phyloP scores from a whole-genome alignment of 2,329 filamentous ascomycete genomes.

The Tolypocladium endophyticum region DNA sequence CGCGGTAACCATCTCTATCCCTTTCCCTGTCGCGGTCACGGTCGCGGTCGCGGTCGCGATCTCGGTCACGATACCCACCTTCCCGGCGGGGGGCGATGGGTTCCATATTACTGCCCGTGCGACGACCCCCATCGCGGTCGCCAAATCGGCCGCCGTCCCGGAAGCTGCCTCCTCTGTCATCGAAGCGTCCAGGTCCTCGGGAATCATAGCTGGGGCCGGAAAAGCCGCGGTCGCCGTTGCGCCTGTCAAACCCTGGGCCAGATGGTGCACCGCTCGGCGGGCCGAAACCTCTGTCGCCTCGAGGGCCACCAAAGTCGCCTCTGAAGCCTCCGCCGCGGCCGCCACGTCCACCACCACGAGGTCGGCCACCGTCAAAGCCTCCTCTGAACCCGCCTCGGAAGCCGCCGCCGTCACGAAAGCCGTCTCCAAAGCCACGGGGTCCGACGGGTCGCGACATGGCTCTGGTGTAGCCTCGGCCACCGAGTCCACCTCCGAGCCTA shows the following conservation, averaged over 20 bases:
- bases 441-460: conserved; percentile 60
- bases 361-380: conserved; percentile 30
- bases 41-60: conserved; percentile 38
- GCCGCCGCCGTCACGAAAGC: conserved; percentile 36
- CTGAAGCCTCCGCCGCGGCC: conserved; percentile 47
- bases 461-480: conserved; percentile 88
- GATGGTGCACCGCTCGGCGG: conserved; percentile 50
- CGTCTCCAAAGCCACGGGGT: conserved; percentile 48
- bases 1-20: conserved; percentile 28
- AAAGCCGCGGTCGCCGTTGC: conserved; percentile 27
- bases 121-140: conserved; percentile 25
- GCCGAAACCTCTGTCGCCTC: conserved; percentile 33
- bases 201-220: conserved; percentile 45
- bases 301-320: conserved; percentile 25
- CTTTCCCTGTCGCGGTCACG: conserved; percentile 40
- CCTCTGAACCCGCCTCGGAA: conserved; percentile 36
- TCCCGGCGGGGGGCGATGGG: conserved; percentile 64
- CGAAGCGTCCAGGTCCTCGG: conserved; percentile 44
- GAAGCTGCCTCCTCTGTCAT: conserved; percentile 45
- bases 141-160: conserved; percentile 32
- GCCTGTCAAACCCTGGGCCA: conserved; percentile 42
- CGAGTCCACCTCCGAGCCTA: conserved; percentile 82
- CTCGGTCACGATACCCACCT: conserved; percentile 38
- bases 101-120: conserved; percentile 73
- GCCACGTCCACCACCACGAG: conserved; percentile 33